Evolutionary conservation across 768 basidiomycete species (phyloP), one percentile per base, ranked within the genome.

Genomic region (Lactarius akahatsu): DNA sequence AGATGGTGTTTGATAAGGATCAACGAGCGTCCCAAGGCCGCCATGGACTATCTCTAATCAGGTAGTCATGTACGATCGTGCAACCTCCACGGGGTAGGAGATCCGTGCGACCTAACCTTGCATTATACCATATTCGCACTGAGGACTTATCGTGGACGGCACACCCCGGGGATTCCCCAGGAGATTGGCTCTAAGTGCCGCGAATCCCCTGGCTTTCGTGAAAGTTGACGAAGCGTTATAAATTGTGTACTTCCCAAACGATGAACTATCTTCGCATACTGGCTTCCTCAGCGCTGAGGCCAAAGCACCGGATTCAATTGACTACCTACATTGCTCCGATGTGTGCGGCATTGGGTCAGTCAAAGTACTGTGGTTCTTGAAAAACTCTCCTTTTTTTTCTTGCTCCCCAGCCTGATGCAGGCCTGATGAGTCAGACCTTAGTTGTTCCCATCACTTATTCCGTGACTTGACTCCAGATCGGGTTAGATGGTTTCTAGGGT

Each of bases 1-100:
- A 50, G 9, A 40, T 54, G 36, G 20, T 55, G n/a, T 36, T 59
- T 40, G 41, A 67, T 63, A 56, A 63, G 41, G 66, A 63, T 67
- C 43, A 57, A 56, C 66, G 58, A 56, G 41, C 52, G 57, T 56
- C 58, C 20, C 13, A 30, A 20, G 40, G 36, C 26, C 30, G 26
- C 40, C 0, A 30, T 62, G 28, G 40, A 61, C 57, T 59, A 57
- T 58, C 43, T 58, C 30, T 54, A 57, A 55, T 67, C 58, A 52
- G 50, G 50, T 36, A 58, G 47, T 50, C 50, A 45, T 11, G 47
- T 18, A 40, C 36, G n/a, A 23, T 36, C 64, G 32, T 30, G 34
- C 28, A 26, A 59, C 58, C 50, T 59, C 30, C n/a, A 59, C 57
- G 57, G 52, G 41, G 54, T 36, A 63, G 41, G 61, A 36, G 40